phyloP scores from a whole-genome alignment of 139 green algal species.

The Picochlorum sp. region DNA sequence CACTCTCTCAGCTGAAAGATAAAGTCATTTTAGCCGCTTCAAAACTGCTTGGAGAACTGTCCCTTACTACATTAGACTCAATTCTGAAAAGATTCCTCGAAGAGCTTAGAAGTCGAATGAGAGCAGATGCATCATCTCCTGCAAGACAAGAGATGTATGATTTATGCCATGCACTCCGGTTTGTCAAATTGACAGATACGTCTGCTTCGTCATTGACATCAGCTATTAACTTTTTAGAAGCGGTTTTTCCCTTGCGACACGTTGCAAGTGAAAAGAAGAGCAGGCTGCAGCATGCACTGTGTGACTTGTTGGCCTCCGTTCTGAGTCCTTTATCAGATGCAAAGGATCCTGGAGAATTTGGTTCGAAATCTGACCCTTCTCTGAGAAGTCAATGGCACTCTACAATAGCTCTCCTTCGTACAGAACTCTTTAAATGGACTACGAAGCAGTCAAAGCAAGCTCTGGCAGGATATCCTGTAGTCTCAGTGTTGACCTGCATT shows the following conservation, averaged over 20 bases:
- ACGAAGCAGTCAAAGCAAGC: conserved; percentile 68
- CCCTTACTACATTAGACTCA: conserved; percentile 21
- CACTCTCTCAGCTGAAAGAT: conserved; percentile 14
- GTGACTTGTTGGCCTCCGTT: conserved; percentile 64
- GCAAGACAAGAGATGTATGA: conserved; percentile 25
- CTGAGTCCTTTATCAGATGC: conserved; percentile 46
- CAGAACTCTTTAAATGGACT: conserved; percentile 51
- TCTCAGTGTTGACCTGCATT: conserved; percentile 71
- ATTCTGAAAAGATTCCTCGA: conserved; percentile 23
- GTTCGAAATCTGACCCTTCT: not conserved
- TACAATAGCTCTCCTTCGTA: conserved; percentile 37
- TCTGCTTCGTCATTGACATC: conserved; percentile 32
- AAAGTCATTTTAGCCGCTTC: conserved; percentile 20
- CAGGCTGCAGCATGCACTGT: conserved; percentile 59
- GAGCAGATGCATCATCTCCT: conserved; percentile 25
- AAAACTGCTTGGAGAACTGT: conserved; percentile 26
- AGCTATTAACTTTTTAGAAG: conserved; percentile 46
- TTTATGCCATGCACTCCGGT: conserved; percentile 32
- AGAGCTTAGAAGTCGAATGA: conserved; percentile 42
- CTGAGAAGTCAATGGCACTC: conserved; percentile 28
- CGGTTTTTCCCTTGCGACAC: conserved; percentile 54
- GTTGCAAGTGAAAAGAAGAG: conserved; percentile 70
- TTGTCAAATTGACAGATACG: conserved; percentile 30
- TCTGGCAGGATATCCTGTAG: conserved; percentile 44
- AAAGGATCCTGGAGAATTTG: conserved; percentile 20